A percentile compares a stretch with the other conserved stretches of the same genome.
phyloP scores from a whole-genome alignment of 805 yeast species.

The Zygosaccharomyces siamensis region DNA sequence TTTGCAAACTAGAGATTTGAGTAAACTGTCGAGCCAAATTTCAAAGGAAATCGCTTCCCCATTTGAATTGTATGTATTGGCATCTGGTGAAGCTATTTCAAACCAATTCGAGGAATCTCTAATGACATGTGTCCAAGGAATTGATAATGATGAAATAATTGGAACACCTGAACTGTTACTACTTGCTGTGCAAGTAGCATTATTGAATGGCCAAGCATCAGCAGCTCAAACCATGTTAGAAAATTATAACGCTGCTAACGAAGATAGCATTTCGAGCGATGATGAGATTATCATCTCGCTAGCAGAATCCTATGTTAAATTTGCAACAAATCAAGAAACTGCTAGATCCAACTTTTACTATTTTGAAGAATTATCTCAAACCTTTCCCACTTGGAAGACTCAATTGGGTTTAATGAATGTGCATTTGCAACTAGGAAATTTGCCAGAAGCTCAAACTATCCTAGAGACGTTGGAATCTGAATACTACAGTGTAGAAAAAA shows the following conservation, averaged over 20 bases:
- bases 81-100: conserved; percentile 26
- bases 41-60: conserved; percentile 16
- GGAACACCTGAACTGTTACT: conserved; percentile 39
- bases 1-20: conserved; percentile 19
- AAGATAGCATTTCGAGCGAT: conserved; percentile 41
- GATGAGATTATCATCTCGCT: conserved; percentile 76
- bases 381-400: conserved; percentile 46
- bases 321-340: conserved; percentile 39
- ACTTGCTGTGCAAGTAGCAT: conserved; percentile 40
- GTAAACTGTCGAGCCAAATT: conserved; percentile 15
- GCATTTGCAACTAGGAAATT: conserved; percentile 71
- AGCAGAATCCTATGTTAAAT: conserved; percentile 67
- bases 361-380: conserved; percentile 71
- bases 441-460: conserved; percentile 76
- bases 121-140: conserved; percentile 38
- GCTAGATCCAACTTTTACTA: conserved; percentile 49
- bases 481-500: conserved; percentile 35
- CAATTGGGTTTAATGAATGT: conserved; percentile 64
- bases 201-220: conserved; percentile 40
- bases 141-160: conserved; percentile 40
- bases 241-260: conserved; percentile 41
- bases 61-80: conserved; percentile 26
- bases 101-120: conserved; percentile 35
- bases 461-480: conserved; percentile 45
- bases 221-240: conserved; percentile 45